Evolutionary conservation across 2,329 filamentous ascomycete genomes (phyloP).

Genomic region (Talaromyces sp.): DNA sequence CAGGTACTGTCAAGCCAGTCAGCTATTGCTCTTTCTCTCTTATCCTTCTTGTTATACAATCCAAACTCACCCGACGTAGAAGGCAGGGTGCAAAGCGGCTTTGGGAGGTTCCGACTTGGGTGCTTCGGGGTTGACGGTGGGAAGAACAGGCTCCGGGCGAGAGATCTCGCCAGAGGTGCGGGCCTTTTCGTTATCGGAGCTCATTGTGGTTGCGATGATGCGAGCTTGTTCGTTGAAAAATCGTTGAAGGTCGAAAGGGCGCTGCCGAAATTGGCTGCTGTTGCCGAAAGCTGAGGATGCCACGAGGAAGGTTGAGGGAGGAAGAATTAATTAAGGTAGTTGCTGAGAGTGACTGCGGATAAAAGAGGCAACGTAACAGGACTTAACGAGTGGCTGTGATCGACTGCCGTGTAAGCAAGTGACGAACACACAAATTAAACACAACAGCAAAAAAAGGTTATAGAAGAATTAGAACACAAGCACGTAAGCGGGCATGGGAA

Average conservation of each 20-base stretch:
- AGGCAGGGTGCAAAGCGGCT: constrained; percentile 66
- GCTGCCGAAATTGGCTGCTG: constrained; percentile 40
- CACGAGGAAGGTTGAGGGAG: constrained; percentile 27
- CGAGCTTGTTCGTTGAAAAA: constrained; percentile 42
- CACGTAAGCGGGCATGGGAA: constrained; percentile 13
- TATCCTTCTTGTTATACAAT: not conserved
- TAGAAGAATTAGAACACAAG: constrained; percentile 6
- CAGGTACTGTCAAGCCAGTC: constrained; percentile 60
- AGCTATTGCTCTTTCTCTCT: constrained; percentile 9
- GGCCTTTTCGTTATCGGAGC: constrained; percentile 69
- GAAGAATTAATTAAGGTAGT: not conserved
- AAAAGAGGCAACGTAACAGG: not conserved
- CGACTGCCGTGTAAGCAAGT: constrained; percentile 21
- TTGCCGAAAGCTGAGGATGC: constrained; percentile 41
- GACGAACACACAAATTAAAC: constrained; percentile 20
- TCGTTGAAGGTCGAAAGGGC: constrained; percentile 45
- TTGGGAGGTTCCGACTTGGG: constrained; percentile 66
- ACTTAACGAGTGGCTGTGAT: constrained; percentile 16
- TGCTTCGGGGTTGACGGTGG: constrained; percentile 69
- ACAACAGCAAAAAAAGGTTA: constrained; percentile 15
- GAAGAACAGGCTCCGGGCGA: constrained; percentile 54
- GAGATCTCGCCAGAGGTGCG: constrained; percentile 69
- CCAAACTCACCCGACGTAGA: constrained; percentile 65
- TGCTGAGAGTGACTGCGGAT: not conserved
- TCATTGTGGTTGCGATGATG: constrained; percentile 47